Base-by-base conservation (phyloP, 2,329 filamentous ascomycete genomes). In the Cladobotryum mycophilum region DNA sequence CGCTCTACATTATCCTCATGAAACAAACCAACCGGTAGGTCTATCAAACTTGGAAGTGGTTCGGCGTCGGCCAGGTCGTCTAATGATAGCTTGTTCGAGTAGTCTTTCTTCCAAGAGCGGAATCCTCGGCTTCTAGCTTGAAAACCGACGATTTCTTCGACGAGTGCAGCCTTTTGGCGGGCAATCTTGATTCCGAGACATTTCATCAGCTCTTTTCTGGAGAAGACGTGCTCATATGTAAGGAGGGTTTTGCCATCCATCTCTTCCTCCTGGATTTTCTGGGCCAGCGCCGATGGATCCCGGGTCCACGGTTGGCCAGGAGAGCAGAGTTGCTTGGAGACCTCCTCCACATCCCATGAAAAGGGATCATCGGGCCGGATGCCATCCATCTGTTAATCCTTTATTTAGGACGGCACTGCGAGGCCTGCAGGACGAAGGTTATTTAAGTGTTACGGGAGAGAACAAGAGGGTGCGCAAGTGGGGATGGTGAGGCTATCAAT, bases 201-300 rank as follows among this genome's bases (percentile, higher is more conserved):
- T 3, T 65, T 54, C 56, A 72, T 73, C 13, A 82, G 64, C 34
- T 82, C 74, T 12, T 72, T 66, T 13, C 82, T 67, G 1, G 71
- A 68, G 37, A 71, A 70, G 18, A 78, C 67, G 11, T 85, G 72
- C 34, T 76, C 71, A 20, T 69, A 76, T 0, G 76, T 80, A 1
- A 92, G 70, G 0, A 91, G 72, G 0, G 77, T 74, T 41, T 80
- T 73, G 1, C 88, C 88, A 49, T 84, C 80, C 5, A 92, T 72
- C 7, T 83, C 75, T 49, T 88, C 76, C 1, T 84, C 76, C 6
- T 75, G 70, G 5, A 95, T 66, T 4, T 70, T 70, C 17, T 63
- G 61, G 51, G 82, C 78, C 3, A 95, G 72, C 0, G 63, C 45
- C 0, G 61, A 60, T 0, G 76, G 67, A 46, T 86, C 73, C 4